Base-by-base conservation (phyloP, 768 basidiomycete species). In the Lactarius hengduanensis region DNA sequence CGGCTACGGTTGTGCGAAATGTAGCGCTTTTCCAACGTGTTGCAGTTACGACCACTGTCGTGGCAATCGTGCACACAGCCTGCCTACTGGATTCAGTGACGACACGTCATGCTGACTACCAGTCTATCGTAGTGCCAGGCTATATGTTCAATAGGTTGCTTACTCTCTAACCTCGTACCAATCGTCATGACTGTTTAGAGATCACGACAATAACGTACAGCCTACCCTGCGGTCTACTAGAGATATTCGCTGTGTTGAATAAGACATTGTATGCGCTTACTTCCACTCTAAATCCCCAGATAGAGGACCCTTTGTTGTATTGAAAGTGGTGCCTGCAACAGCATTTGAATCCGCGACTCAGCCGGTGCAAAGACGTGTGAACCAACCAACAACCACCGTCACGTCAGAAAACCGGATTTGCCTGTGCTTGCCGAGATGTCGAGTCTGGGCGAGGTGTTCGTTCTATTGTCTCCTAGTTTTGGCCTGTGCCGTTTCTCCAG, bases 361-460 rank as follows among this genome's bases (percentile, higher is more conserved):
- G 50, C 50, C 11, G 4, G 47, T 50, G n/a, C 47, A 26, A 53
- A 22, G 50, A 53, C 22, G 50, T 53, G 50, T 26, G 50, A 53
- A 53, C 22, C 5, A 5, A 13, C 22, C 50, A 15, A 26, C 50
- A 53, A 53, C 50, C 22, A 53, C 50, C 50, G 11, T 53, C 50
- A 28, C 22, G 50, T 53, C 50, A 53, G 13, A 26, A 45, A 57
- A 22, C 32, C 32, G 41, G 26, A 57, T 22, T 57, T 58, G 57
- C 45, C 16, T 32, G 18, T 34, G 54, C 26, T 60, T 60, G 40
- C 45, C 55, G 47, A 55, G 13, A 59, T 57, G 47, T 59, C 20
- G 9, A 36, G 11, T 4, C 30, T 34, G 28, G 50, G 32, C 30
- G 32, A 32, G 28, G 30, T 26, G 66, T 56, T 60, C 50, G 41